Conservation (phyloP, 164 flowering plant species). For the Stephania yunnanensis region DNA sequence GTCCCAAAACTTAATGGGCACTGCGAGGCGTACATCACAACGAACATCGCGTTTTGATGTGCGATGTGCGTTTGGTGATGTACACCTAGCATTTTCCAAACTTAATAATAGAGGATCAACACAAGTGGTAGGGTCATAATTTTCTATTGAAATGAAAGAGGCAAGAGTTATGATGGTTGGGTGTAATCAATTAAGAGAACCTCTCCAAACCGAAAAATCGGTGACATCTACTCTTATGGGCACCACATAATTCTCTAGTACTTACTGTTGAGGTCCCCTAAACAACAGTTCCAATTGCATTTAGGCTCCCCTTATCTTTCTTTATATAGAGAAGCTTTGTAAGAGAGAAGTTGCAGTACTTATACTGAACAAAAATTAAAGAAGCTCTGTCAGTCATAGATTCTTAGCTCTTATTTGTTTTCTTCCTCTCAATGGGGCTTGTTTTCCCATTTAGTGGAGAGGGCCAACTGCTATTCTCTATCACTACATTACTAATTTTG, state of each 20-base stretch:
- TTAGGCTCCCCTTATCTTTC: neutral
- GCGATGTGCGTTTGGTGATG: no score
- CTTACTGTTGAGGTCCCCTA: neutral
- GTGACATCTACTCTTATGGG: no score
- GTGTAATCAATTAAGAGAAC: no score
- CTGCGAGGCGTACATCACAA: no score
- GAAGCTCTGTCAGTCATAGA: neutral
- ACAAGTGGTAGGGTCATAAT: no score
- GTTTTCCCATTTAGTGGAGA: slow-evolving; percentile 11
- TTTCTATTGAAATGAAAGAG: no score
- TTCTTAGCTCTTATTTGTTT: neutral
- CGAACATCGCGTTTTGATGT: no score
- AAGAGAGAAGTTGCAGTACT: neutral
- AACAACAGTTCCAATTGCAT: neutral
- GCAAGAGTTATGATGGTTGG: no score
- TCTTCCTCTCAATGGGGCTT: slow-evolving; percentile 12
- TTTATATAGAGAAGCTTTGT: neutral
- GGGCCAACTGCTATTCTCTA: slow-evolving; percentile 29
- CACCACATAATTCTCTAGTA: neutral
- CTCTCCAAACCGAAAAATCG: no score
- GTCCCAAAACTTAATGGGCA: no score
- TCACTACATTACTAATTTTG: slow-evolving; percentile 25
- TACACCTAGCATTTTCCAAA: no score
- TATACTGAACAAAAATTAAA: neutral
- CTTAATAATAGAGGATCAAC: no score